phyloP scores from a whole-genome alignment of 2,329 filamentous ascomycete species.

The Microcyclospora tardicrescens region DNA sequence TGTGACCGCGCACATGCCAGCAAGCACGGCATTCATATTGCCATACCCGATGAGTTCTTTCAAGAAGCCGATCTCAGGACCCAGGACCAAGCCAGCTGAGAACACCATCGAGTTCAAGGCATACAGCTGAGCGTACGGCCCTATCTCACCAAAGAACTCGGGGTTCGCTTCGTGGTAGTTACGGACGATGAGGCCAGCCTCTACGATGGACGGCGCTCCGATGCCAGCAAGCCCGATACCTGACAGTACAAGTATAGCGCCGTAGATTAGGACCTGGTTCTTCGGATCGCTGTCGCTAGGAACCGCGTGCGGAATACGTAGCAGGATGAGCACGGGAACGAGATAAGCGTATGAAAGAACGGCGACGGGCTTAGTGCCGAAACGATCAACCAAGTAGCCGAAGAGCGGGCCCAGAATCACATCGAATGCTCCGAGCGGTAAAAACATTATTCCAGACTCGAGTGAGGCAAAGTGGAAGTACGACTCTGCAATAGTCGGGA shows the following conservation, averaged over 20 bases:
- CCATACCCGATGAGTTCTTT: constrained; percentile 43
- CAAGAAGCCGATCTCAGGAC: constrained; percentile 43
- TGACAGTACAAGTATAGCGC: constrained; percentile 32
- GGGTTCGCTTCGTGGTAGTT: constrained; percentile 43
- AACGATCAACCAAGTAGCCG: constrained; percentile 36
- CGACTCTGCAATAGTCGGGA: constrained; percentile 32
- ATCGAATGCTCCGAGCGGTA: constrained; percentile 32
- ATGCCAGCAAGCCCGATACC: constrained; percentile 43
- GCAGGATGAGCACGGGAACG: constrained; percentile 29
- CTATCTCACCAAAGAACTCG: constrained; percentile 41
- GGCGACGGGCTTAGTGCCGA: constrained; percentile 31
- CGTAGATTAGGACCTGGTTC: constrained; percentile 33
- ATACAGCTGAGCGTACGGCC: constrained; percentile 54
- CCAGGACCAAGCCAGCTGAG: constrained; percentile 45
- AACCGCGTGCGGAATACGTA: constrained; percentile 31
- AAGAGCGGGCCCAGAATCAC: constrained; percentile 34
- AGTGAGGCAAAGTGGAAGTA: constrained; percentile 34
- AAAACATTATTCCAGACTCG: constrained; percentile 32
- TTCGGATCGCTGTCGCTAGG: constrained; percentile 11
- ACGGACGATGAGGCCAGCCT: constrained; percentile 43
- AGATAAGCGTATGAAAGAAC: constrained; percentile 32
- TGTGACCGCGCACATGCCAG: constrained; percentile 32
- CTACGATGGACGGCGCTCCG: constrained; percentile 43
- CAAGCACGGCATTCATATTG: constrained; percentile 43
- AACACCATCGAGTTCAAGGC: constrained; percentile 52